A percentile compares a stretch with the other conserved stretches of the same genome.
Evolutionary conservation across 495 filamentous ascomycete genomes (phyloP).

Genomic region (Penicillium argentinense): DNA sequence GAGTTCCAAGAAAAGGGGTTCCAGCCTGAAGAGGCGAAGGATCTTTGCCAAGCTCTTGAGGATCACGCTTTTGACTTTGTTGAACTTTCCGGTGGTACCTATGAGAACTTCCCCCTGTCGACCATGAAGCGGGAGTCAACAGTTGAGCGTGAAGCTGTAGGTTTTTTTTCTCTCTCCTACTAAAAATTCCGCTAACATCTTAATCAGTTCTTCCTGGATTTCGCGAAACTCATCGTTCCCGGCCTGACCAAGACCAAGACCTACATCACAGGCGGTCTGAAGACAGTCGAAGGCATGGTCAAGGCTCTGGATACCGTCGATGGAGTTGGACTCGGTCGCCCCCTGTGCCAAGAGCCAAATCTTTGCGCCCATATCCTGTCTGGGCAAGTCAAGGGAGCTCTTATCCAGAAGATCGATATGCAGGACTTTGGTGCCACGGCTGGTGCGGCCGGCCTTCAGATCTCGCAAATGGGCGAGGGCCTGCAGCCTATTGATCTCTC

Average conservation of each 20-base stretch:
- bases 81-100: constrained; percentile 64
- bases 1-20: constrained; percentile 66
- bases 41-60: constrained; percentile 58
- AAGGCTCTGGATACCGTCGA: constrained; percentile 56
- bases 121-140: constrained; percentile 55
- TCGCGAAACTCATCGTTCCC: constrained; percentile 60
- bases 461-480: constrained; percentile 12
- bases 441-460: constrained; percentile 31
- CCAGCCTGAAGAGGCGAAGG: constrained; percentile 51
- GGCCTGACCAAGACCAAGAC: constrained; percentile 51
- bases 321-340: constrained; percentile 56
- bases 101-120: constrained; percentile 49
- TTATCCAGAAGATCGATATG: constrained; percentile 45
- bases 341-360: constrained; percentile 51
- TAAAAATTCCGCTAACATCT: background rate
- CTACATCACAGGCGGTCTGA: constrained; percentile 64
- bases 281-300: constrained; percentile 61
- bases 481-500: constrained; percentile 16
- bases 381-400: constrained; percentile 43
- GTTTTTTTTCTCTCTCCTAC: constrained; percentile 1
- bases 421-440: constrained; percentile 47
- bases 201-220: constrained; percentile 59
- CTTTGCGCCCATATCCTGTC: constrained; percentile 51
- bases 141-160: constrained; percentile 52
- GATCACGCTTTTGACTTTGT: constrained; percentile 58